Conservation (phyloP, 768 basidiomycete species). For the Leucocoprinus sp. region DNA sequence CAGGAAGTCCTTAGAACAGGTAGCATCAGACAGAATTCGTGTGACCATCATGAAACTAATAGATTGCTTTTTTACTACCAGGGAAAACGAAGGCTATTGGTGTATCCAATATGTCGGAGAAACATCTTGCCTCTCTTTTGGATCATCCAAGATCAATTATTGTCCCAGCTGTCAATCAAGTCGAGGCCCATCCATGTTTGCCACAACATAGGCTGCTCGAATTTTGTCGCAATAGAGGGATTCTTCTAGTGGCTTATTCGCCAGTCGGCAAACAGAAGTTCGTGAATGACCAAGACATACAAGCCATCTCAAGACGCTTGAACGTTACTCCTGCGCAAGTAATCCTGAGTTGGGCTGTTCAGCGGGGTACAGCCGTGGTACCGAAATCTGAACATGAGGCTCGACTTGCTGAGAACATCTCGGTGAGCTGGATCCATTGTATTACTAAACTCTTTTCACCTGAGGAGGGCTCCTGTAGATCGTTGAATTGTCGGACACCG, state of each 20-base stretch:
- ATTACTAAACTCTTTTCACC: not conserved
- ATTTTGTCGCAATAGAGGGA: constrained; percentile 35
- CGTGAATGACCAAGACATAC: constrained; percentile 4
- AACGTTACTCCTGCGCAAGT: constrained; percentile 30
- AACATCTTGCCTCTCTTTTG: constrained; percentile 2
- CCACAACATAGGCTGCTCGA: constrained; percentile 33
- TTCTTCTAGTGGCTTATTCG: constrained; percentile 38
- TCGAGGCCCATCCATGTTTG: constrained; percentile 39
- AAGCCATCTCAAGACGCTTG: not conserved
- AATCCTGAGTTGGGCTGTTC: constrained; percentile 49
- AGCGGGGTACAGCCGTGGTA: constrained; percentile 43
- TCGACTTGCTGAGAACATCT: constrained; percentile 36
- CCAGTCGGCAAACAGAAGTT: constrained; percentile 28
- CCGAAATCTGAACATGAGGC: constrained; percentile 40
- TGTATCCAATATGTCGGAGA: constrained; percentile 9
- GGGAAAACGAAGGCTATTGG: constrained; percentile 9
- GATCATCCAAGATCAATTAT: constrained; percentile 6
- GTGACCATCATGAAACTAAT: not conserved
- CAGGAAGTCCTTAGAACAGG: constrained; percentile 8
- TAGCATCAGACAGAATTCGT: not conserved
- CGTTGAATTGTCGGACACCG: constrained; percentile 23
- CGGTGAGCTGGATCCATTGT: constrained; percentile 16
- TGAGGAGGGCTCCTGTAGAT: constrained; percentile 18
- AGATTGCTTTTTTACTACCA: not conserved
- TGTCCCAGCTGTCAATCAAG: constrained; percentile 22